Percentiles rank a stretch among this genome's conserved stretches.
These are phyloP conservation scores for Euphrasia confusa DNA, from an alignment of 257 asterid genomes.

Conservation along the genomic window DNA sequence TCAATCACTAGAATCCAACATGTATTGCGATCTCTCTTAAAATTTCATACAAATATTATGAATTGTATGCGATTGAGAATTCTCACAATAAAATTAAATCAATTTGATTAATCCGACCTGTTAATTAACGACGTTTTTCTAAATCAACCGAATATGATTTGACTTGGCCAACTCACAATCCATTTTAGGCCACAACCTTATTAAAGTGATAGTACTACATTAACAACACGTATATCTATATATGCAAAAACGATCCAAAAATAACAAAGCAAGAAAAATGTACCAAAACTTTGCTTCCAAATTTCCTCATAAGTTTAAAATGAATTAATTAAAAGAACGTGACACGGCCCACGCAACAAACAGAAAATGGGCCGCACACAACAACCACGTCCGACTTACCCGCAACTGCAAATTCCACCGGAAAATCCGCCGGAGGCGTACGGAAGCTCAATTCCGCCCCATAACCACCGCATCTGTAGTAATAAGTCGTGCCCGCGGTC, in stretches of 20 bases:
- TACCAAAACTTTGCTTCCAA: not conserved
- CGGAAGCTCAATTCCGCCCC: constrained; percentile 65
- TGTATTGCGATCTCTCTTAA: too few relatives aligned
- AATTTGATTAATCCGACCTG: too few relatives aligned
- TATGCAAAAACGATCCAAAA: not conserved
- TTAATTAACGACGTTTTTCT: too few relatives aligned
- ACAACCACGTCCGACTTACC: constrained; percentile 43
- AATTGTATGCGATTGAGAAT: too few relatives aligned
- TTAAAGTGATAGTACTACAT: not conserved
- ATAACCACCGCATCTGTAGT: constrained; percentile 64
- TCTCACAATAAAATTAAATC: too few relatives aligned
- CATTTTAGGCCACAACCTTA: not conserved
- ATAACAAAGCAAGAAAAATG: not conserved
- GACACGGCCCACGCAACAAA: constrained; percentile 31
- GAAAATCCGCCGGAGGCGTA: constrained; percentile 68
- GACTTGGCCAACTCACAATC: too few relatives aligned
- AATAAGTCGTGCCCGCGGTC: constrained; percentile 56
- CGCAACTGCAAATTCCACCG: constrained; percentile 60
- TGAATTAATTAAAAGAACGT: not conserved
- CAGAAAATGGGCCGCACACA: not conserved
- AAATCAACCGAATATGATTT: too few relatives aligned
- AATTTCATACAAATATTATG: too few relatives aligned
- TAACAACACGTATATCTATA: too few relatives aligned
- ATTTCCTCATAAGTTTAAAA: not conserved
- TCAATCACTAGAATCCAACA: too few relatives aligned